Conservation (phyloP, 2,329 filamentous ascomycete species). For the Exophiala bonariae region DNA sequence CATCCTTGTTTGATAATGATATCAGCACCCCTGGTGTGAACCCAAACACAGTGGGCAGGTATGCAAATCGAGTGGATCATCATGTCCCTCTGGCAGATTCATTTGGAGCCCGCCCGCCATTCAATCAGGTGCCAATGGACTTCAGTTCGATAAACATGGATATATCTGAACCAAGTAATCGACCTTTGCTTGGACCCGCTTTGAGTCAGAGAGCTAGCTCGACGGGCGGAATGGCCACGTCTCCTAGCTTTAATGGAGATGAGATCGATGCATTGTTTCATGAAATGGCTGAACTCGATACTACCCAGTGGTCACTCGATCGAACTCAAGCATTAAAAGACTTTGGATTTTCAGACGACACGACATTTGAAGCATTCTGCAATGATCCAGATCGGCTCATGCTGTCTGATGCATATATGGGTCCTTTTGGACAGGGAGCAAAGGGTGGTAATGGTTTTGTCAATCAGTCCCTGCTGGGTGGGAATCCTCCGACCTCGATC, state of each 20-base stretch:
- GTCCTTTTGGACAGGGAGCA: slow-evolving; percentile 14
- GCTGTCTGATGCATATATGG: slow-evolving; percentile 16
- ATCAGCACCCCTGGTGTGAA: too few species aligned
- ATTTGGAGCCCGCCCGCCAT: neutral
- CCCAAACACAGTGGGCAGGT: too few species aligned
- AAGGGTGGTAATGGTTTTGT: neutral
- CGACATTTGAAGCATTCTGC: slow-evolving; percentile 45
- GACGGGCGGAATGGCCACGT: slow-evolving; percentile 11
- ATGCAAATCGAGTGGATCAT: too few species aligned
- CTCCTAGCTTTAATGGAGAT: slow-evolving; percentile 29
- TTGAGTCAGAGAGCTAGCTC: neutral
- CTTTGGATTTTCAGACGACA: slow-evolving; percentile 46
- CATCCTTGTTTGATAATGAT: too few species aligned
- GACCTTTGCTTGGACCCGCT: neutral
- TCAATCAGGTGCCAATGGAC: slow-evolving; percentile 2
- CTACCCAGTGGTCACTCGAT: slow-evolving; percentile 44
- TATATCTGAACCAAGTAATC: neutral
- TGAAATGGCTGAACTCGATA: slow-evolving; percentile 46
- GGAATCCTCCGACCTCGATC: too few species aligned
- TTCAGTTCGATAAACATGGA: slow-evolving; percentile 15
- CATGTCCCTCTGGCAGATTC: too few species aligned
- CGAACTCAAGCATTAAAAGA: slow-evolving; percentile 43
- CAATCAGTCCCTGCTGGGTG: neutral
- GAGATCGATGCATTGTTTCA: slow-evolving; percentile 47
- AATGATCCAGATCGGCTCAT: slow-evolving; percentile 43